phyloP scores from a whole-genome alignment of 495 filamentous ascomycete species.

The Sordaria brevicollis region DNA sequence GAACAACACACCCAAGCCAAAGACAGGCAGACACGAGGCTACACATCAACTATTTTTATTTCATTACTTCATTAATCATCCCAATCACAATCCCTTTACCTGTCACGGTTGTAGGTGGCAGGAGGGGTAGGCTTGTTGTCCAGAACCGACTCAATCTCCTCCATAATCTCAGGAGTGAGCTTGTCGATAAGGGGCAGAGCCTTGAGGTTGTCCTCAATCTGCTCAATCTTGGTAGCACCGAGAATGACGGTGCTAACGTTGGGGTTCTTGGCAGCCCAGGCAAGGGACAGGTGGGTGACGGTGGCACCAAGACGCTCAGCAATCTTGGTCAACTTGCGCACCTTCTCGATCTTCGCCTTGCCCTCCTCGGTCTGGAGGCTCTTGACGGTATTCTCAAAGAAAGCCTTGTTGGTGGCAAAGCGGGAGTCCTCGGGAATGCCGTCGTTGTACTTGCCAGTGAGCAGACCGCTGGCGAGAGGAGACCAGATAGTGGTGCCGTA shows the following conservation, averaged over 20 bases:
- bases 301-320: constrained; percentile 55
- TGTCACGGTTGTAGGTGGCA: constrained; percentile 10
- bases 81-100: not conserved
- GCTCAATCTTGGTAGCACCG: constrained; percentile 60
- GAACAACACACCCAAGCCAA: not conserved
- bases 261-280: constrained; percentile 69
- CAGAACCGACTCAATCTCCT: constrained; percentile 52
- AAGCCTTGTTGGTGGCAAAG: constrained; percentile 34
- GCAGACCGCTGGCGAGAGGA: constrained; percentile 57
- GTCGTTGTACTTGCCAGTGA: constrained; percentile 78
- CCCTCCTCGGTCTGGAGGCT: constrained; percentile 20
- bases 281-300: constrained; percentile 52
- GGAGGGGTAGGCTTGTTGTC: constrained; percentile 20
- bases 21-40: not conserved
- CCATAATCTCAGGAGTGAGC: constrained; percentile 55
- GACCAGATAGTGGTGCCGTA: constrained; percentile 64
- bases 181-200: constrained; percentile 52
- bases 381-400: constrained; percentile 29
- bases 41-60: not conserved
- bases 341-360: constrained; percentile 34
- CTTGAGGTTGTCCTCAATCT: constrained; percentile 58
- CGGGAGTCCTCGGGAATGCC: constrained; percentile 48
- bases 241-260: constrained; percentile 64
- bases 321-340: constrained; percentile 42
- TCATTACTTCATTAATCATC: not conserved